These are phyloP conservation scores for Talaromyces stipitatus DNA, from an alignment of 495 filamentous ascomycete species.

Conservation along the genomic window DNA sequence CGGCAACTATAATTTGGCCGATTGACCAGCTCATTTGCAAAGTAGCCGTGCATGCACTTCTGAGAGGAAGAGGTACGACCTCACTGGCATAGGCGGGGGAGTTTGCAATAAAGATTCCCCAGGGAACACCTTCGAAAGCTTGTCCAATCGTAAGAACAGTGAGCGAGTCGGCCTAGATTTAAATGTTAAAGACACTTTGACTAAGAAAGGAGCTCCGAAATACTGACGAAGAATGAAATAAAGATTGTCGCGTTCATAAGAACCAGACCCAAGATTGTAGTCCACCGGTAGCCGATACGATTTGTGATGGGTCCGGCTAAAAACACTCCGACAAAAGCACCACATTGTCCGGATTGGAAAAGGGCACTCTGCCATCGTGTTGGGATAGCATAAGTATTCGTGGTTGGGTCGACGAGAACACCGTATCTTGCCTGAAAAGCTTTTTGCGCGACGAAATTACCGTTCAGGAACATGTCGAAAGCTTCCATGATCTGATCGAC, in stretches of 20 bases:
- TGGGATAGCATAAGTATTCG: slow-evolving; percentile 12
- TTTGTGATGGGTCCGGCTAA: slow-evolving; percentile 62
- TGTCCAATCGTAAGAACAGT: slow-evolving; percentile 54
- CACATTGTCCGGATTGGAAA: slow-evolving; percentile 31
- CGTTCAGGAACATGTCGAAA: slow-evolving; percentile 33
- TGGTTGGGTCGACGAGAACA: slow-evolving; percentile 8
- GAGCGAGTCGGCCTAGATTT: slow-evolving; percentile 44
- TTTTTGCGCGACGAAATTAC: slow-evolving; percentile 26
- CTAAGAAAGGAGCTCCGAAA: neutral
- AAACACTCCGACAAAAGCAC: slow-evolving; percentile 61
- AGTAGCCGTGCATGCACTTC: slow-evolving; percentile 59
- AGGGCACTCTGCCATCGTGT: slow-evolving; percentile 31
- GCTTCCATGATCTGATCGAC: slow-evolving; percentile 32
- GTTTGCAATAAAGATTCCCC: slow-evolving; percentile 68
- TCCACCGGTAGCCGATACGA: slow-evolving; percentile 56
- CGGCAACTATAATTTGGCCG: slow-evolving; percentile 60
- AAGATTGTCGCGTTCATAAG: slow-evolving; percentile 55
- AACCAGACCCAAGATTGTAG: slow-evolving; percentile 53
- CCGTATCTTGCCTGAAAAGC: slow-evolving; percentile 19
- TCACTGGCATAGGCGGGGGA: slow-evolving; percentile 68
- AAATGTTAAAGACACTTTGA: neutral
- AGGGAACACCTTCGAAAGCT: slow-evolving; percentile 63
- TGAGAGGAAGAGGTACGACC: slow-evolving; percentile 56
- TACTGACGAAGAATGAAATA: slow-evolving; percentile 56
- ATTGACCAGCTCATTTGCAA: slow-evolving; percentile 70